Conservation (phyloP, 2,329 filamentous ascomycete genomes). For the Sporothrix curviconia region DNA sequence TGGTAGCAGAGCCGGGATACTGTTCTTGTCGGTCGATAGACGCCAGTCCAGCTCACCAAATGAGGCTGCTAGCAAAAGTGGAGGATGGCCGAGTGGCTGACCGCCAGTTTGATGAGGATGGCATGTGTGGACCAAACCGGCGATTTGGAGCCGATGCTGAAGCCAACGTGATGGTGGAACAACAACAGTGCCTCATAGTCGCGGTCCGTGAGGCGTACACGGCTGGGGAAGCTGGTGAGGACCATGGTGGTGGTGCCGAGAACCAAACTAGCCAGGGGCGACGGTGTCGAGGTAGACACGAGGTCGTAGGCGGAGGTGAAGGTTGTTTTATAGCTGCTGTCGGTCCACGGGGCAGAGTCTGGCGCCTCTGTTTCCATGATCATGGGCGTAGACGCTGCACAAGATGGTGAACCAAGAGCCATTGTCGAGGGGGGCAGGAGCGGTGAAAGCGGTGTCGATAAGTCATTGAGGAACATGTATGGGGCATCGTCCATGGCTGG, state of each 20-base stretch:
- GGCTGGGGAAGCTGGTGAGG: conserved; percentile 2
- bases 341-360: background rate
- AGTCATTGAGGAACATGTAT: background rate
- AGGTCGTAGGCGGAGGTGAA: background rate
- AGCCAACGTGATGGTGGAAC: conserved; percentile 8
- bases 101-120: conserved; percentile 8
- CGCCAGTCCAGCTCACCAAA: conserved; percentile 11
- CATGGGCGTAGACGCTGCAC: background rate
- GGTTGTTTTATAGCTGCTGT: background rate
- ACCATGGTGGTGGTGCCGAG: conserved; percentile 2
- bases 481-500: background rate
- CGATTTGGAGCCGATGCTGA: conserved; percentile 7
- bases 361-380: background rate
- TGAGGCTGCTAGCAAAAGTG: conserved; percentile 8
- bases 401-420: background rate
- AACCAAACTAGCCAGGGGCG: background rate
- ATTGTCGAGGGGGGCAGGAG: background rate
- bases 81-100: conserved; percentile 7
- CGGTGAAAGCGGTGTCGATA: background rate
- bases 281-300: background rate
- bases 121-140: conserved; percentile 12
- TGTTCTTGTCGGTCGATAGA: background rate
- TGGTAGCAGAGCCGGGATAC: too few species aligned
- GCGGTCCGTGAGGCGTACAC: background rate
- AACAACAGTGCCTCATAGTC: conserved; percentile 1